Evolutionary conservation across 2,329 filamentous ascomycete species (phyloP), one percentile per base, ranked within the genome.

Genomic region (Ophiostoma angusticollis): DNA sequence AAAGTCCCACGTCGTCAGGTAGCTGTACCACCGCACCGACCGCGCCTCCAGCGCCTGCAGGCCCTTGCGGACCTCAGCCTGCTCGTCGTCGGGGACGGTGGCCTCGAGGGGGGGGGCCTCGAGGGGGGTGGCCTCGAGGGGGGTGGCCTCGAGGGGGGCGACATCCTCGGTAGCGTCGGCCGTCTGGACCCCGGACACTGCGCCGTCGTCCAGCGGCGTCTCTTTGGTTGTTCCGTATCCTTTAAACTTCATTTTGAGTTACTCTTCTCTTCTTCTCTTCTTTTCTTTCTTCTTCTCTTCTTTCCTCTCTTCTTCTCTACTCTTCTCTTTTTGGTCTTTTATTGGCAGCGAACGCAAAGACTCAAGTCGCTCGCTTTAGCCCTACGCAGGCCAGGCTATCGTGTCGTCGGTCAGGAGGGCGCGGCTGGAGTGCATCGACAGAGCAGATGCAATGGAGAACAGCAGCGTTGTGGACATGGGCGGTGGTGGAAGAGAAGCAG

Each of bases 1-100:
- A 57, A 98, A 96, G 56, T 95, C 84, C 53, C 70, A 70, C 9
- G 87, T 94, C 50, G 69, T 71, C 46, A 96, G 67, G 62, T 91
- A 96, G 31, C 80, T 70, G 61, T 72, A 80, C 75, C 75, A 80
- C 47, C 61, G 63, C 31, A 65, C 63, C 22, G 66, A 65, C 49
- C 59, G 61, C 39, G 62, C 59, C 58, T 79, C 70, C 49, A 80
- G 61, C 29, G 64, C 59, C 41, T 70, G 62, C 35, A 79, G 63
- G 25, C 68, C 74, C 46, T 63, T 63, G 31, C 56, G 57, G 32
- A 73, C 64, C 40, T 33, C 34, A 12, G n/a, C 45, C 45, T 35
- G 43, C 37, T 19, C 37, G 39, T 13, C 31, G 33, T 29, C 32
- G 19, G 31, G 14, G 35, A 38, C 7, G 35, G 45, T 37, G 30